These are phyloP conservation scores for Podaxis rugospora DNA, from an alignment of 768 basidiomycete species.

Conservation along the genomic window DNA sequence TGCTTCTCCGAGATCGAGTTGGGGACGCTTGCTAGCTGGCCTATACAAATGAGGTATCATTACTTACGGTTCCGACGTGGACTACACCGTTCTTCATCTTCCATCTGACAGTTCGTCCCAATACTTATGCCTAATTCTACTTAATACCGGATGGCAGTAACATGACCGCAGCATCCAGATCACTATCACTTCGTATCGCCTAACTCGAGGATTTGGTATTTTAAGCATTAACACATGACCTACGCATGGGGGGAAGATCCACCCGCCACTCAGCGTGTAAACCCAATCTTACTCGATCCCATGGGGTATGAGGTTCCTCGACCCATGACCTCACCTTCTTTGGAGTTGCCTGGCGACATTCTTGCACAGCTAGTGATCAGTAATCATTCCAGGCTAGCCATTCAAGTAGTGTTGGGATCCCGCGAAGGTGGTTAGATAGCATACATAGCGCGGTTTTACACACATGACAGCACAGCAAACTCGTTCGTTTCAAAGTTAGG, in stretches of 20 bases:
- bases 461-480: not conserved
- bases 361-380: not conserved
- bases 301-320: not conserved
- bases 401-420: not conserved
- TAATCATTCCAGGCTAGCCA: not conserved
- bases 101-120: too few relatives aligned
- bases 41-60: too few relatives aligned
- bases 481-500: slow-evolving; percentile 13
- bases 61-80: too few relatives aligned
- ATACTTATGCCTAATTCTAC: too few relatives aligned
- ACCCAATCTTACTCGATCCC: not conserved
- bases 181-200: not conserved
- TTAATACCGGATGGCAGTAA: too few relatives aligned
- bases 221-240: not conserved
- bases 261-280: not conserved
- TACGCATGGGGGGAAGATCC: not conserved
- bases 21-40: too few relatives aligned
- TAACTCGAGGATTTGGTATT: not conserved
- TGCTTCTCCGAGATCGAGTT: not conserved
- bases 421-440: not conserved
- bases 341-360: not conserved
- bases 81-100: too few relatives aligned
- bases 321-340: not conserved
- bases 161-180: not conserved
- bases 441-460: not conserved